These are phyloP conservation scores for Bruguiera hainesii DNA, from an alignment of 441 rosid species.

Conservation along the genomic window DNA sequence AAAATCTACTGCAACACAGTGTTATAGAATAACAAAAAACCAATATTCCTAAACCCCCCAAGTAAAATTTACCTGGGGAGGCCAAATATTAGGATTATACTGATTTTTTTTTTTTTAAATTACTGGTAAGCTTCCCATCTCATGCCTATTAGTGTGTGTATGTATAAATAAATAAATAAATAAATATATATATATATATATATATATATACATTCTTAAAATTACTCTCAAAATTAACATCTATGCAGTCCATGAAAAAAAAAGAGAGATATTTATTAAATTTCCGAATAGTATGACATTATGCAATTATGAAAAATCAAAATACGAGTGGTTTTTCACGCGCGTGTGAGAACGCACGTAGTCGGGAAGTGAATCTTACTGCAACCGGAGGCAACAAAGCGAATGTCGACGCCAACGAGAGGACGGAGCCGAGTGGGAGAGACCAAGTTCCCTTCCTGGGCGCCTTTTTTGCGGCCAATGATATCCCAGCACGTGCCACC, in stretches of 20 bases:
- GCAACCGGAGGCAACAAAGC: constrained; percentile 82
- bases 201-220: too few relatives aligned
- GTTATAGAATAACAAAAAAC: too few relatives aligned
- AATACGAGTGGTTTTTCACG: not conserved
- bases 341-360: not conserved
- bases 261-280: too few relatives aligned
- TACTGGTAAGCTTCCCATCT: too few relatives aligned
- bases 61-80: too few relatives aligned
- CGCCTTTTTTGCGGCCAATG: constrained; percentile 62
- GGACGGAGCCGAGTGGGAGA: constrained; percentile 95
- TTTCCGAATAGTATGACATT: too few relatives aligned
- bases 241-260: not conserved
- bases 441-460: constrained; percentile 66
- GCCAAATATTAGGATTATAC: too few relatives aligned
- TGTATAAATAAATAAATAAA: too few relatives aligned
- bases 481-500: constrained; percentile 83
- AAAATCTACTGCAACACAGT: not conserved
- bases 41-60: too few relatives aligned
- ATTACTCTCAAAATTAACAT: not conserved
- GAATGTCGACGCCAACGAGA: constrained; percentile 66
- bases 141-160: too few relatives aligned
- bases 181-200: too few relatives aligned
- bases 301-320: not conserved
- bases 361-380: constrained; percentile 37
- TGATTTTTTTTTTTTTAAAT: too few relatives aligned